phyloP scores from a whole-genome alignment of 192 early-diverging fungal genomes.

The Coemansia sp. region DNA sequence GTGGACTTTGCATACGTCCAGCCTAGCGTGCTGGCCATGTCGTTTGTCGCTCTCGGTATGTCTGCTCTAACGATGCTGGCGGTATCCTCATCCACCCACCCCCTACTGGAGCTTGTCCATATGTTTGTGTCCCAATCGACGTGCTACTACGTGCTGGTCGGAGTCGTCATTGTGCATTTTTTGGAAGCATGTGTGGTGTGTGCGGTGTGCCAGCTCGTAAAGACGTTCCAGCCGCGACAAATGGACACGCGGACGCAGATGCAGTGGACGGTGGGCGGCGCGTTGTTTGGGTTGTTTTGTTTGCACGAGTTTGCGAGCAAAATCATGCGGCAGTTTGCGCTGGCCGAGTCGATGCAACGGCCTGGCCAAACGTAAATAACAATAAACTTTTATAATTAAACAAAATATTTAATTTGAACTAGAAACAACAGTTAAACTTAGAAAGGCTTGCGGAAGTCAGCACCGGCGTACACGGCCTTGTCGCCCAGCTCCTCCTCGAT shows the following conservation, averaged over 20 bases:
- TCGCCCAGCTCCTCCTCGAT: slow-evolving; percentile 97
- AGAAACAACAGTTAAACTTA: slow-evolving; percentile 11
- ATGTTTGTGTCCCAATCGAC: slow-evolving; percentile 14
- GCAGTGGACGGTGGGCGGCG: slow-evolving; percentile 42
- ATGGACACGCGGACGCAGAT: slow-evolving; percentile 33
- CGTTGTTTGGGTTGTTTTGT: slow-evolving; percentile 32
- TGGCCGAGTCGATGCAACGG: slow-evolving; percentile 19
- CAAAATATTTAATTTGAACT: not conserved
- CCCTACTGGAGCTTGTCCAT: slow-evolving; percentile 16
- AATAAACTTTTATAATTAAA: not conserved
- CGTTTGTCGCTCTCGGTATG: slow-evolving; percentile 8
- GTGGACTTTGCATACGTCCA: slow-evolving; percentile 29
- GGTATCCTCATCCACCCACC: slow-evolving; percentile 13
- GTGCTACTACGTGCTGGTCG: slow-evolving; percentile 30
- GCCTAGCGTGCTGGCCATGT: slow-evolving; percentile 17
- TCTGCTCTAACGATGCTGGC: slow-evolving; percentile 15
- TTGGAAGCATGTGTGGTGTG: slow-evolving; percentile 35
- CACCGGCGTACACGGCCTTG: slow-evolving; percentile 91
- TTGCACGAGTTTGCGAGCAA: slow-evolving; percentile 26
- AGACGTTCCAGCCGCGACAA: slow-evolving; percentile 46
- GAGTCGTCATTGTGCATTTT: slow-evolving; percentile 10
- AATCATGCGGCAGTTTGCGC: slow-evolving; percentile 31
- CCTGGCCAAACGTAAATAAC: not conserved
- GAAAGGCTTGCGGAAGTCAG: slow-evolving; percentile 79
- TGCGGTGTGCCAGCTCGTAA: slow-evolving; percentile 41